These are phyloP conservation scores for Parastagonospora avenae DNA, from an alignment of 2,329 filamentous ascomycete species.

Conservation along the genomic window DNA sequence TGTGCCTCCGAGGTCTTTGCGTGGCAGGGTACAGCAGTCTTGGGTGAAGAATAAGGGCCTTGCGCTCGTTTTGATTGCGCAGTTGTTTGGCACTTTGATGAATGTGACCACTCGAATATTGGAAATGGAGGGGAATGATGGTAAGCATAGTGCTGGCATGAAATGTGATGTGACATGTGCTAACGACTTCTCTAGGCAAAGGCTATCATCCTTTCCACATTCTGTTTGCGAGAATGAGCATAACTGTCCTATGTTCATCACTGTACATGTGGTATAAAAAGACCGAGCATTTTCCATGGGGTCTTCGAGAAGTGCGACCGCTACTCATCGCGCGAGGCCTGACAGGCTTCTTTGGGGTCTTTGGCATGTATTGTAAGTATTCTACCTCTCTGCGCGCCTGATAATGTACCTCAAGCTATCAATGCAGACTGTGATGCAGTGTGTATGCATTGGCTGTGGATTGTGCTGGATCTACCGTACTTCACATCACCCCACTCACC, in stretches of 20 bases:
- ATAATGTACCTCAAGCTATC: slow-evolving; percentile 8
- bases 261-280: slow-evolving; percentile 75
- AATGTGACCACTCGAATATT: slow-evolving; percentile 79
- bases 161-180: background rate
- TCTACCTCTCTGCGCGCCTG: slow-evolving; percentile 12
- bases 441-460: background rate
- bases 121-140: slow-evolving; percentile 69
- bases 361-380: slow-evolving; percentile 70
- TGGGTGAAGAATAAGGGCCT: slow-evolving; percentile 75
- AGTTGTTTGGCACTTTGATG: slow-evolving; percentile 85
- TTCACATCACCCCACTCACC: background rate
- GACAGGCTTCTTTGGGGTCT: slow-evolving; percentile 76
- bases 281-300: slow-evolving; percentile 73
- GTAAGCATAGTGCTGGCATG: slow-evolving; percentile 14
- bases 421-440: background rate
- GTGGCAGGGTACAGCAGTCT: slow-evolving; percentile 39
- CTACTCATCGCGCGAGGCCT: slow-evolving; percentile 72
- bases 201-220: slow-evolving; percentile 80
- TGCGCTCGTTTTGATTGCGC: slow-evolving; percentile 72
- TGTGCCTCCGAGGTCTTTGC: slow-evolving; percentile 22
- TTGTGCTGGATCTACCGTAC: slow-evolving; percentile 6
- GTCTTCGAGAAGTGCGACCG: slow-evolving; percentile 67
- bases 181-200: slow-evolving; percentile 47
- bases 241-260: slow-evolving; percentile 71
- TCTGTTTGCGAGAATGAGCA: slow-evolving; percentile 76